Conservation (phyloP, 1,139 yeast genomes). For the Trichomonascaceae sp. region DNA sequence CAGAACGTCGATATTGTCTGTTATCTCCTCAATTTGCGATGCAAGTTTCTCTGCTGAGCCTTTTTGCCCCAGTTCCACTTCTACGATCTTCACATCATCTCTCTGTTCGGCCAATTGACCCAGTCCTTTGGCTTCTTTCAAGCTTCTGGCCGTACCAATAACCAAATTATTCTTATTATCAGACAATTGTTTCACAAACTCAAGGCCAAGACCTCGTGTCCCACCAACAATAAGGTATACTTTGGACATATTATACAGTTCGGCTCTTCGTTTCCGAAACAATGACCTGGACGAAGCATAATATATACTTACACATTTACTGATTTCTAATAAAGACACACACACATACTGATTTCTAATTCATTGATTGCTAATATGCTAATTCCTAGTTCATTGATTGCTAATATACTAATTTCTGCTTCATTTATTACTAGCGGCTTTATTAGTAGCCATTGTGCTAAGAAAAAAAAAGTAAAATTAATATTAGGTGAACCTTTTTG, state of each 20-base stretch:
- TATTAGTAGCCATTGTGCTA: no score
- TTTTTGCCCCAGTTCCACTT: conserved; percentile 23
- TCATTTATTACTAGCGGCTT: no score
- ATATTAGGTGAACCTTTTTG: neutral
- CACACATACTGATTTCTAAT: neutral
- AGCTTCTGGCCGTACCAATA: conserved; percentile 30
- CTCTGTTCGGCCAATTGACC: conserved; percentile 15
- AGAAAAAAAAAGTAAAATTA: no score
- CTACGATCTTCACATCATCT: conserved; percentile 23
- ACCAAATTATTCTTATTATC: conserved; percentile 23
- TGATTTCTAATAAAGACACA: neutral
- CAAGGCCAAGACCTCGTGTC: conserved; percentile 34
- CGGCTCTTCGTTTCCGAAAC: neutral
- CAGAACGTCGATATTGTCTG: conserved; percentile 40
- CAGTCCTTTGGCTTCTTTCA: conserved; percentile 7
- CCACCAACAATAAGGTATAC: conserved; percentile 29
- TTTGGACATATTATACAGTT: neutral
- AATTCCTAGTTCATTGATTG: neutral
- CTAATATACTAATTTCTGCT: neutral
- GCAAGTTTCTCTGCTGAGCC: conserved; percentile 18
- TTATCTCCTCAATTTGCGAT: conserved; percentile 20
- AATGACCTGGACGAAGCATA: neutral
- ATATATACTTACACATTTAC: neutral
- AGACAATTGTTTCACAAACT: conserved; percentile 25
- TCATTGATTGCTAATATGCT: neutral